A percentile compares a stretch with the other conserved stretches of the same genome.
These are phyloP conservation scores for Citrus inodora DNA, from an alignment of 345 rosid genomes.

Conservation along the genomic window DNA sequence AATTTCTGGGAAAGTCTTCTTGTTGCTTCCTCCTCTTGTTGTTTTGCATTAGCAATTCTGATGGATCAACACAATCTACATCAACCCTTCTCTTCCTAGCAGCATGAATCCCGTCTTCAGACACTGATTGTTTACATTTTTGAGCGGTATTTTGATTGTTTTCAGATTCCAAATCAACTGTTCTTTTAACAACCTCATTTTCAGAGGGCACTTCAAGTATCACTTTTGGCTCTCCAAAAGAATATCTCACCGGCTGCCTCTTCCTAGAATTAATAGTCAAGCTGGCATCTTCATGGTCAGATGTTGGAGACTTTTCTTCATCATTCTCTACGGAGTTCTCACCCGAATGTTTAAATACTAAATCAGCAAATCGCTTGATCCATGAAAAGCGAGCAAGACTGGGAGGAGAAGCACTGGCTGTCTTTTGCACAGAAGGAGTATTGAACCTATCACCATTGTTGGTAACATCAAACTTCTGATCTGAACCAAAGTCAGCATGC, in stretches of 20 bases:
- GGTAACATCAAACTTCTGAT: slow-evolving; percentile 23
- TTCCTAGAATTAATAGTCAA: slow-evolving; percentile 14
- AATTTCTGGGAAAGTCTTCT: slow-evolving; percentile 27
- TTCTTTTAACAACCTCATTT: slow-evolving; percentile 20
- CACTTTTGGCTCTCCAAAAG: slow-evolving; percentile 43
- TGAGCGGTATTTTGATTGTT: slow-evolving; percentile 17
- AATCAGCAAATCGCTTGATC: slow-evolving; percentile 64
- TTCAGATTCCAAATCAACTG: slow-evolving; percentile 23
- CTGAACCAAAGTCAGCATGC: slow-evolving; percentile 36
- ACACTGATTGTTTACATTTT: slow-evolving; percentile 27
- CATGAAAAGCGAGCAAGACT: slow-evolving; percentile 65
- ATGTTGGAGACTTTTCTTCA: slow-evolving; percentile 25
- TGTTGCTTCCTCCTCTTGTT: slow-evolving; percentile 56
- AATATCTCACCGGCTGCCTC: slow-evolving; percentile 16
- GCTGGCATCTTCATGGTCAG: slow-evolving; percentile 25
- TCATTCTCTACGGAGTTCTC: slow-evolving; percentile 32
- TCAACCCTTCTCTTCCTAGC: slow-evolving; percentile 57
- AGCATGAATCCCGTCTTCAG: slow-evolving; percentile 39
- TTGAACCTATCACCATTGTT: slow-evolving; percentile 37
- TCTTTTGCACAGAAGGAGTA: slow-evolving; percentile 33
- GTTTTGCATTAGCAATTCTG: slow-evolving; percentile 17
- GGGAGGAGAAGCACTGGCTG: slow-evolving; percentile 31
- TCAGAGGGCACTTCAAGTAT: slow-evolving; percentile 44
- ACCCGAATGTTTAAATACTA: slow-evolving; percentile 62
- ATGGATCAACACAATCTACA: slow-evolving; percentile 25